phyloP scores from a whole-genome alignment of 2,329 filamentous ascomycete species.

The Aspergillus fijiensis region DNA sequence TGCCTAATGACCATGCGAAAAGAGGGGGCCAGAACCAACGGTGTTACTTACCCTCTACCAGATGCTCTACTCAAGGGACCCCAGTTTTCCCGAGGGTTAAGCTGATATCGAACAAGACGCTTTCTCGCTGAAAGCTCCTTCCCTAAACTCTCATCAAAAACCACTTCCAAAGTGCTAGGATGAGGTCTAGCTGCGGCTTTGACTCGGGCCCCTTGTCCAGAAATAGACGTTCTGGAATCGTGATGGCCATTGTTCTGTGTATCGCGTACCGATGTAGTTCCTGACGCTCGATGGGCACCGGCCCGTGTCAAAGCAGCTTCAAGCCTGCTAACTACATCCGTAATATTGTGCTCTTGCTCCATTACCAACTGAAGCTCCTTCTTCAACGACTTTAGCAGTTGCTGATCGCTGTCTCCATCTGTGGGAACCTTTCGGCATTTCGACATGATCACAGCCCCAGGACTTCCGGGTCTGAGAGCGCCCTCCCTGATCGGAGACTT shows the following conservation, averaged over 20 bases:
- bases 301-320: slow-evolving; percentile 47
- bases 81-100: slow-evolving; percentile 91
- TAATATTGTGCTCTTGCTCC: slow-evolving; percentile 34
- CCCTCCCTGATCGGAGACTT: slow-evolving; percentile 73
- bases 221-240: not conserved
- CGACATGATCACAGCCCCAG: slow-evolving; percentile 69
- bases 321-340: slow-evolving; percentile 43
- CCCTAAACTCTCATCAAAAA: slow-evolving; percentile 80
- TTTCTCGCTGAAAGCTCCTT: slow-evolving; percentile 61
- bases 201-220: not conserved
- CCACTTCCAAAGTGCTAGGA: slow-evolving; percentile 55
- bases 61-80: slow-evolving; percentile 67
- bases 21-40: not conserved
- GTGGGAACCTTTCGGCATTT: slow-evolving; percentile 36
- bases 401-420: slow-evolving; percentile 34
- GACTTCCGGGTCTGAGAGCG: slow-evolving; percentile 66
- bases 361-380: slow-evolving; percentile 38
- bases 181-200: not conserved
- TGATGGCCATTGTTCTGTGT: not conserved
- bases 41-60: slow-evolving; percentile 12
- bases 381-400: slow-evolving; percentile 33
- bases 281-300: slow-evolving; percentile 25
- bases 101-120: slow-evolving; percentile 80
- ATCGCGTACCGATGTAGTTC: slow-evolving; percentile 1
- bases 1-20: not conserved